These are phyloP conservation scores for Astragalus membranaceus DNA, from an alignment of 306 rosid genomes.

Conservation along the genomic window DNA sequence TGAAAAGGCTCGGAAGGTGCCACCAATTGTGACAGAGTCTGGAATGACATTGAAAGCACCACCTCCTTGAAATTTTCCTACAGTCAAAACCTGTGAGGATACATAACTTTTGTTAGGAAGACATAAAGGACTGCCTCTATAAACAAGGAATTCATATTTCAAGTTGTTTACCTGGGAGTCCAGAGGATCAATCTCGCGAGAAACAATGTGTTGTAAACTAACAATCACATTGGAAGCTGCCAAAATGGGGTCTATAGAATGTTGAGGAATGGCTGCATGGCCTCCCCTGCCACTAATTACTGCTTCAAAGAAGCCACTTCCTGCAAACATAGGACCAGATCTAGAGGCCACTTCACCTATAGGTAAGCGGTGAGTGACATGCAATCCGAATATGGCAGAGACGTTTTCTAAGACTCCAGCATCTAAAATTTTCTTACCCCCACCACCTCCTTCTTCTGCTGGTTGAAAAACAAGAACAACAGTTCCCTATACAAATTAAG, in stretches of 20 bases:
- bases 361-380: constrained; percentile 21
- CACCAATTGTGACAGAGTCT: constrained; percentile 88
- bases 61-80: constrained; percentile 87
- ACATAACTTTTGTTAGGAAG: constrained; percentile 15
- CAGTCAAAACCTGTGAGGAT: constrained; percentile 69
- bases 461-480: constrained; percentile 89
- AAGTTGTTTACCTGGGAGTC: constrained; percentile 62
- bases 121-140: not conserved
- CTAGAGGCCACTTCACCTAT: constrained; percentile 56
- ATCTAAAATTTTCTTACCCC: constrained; percentile 69
- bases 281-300: constrained; percentile 81
- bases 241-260: constrained; percentile 75
- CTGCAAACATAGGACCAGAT: constrained; percentile 69
- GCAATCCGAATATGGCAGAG: constrained; percentile 73
- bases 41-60: constrained; percentile 94
- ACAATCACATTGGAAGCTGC: constrained; percentile 73
- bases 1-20: constrained; percentile 89
- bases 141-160: not conserved
- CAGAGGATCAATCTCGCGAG: constrained; percentile 81
- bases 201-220: constrained; percentile 81
- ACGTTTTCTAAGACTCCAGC: constrained; percentile 54
- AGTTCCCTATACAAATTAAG: constrained; percentile 56
- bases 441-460: constrained; percentile 90
- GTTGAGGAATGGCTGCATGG: constrained; percentile 87
- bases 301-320: constrained; percentile 71